Evolutionary conservation across 192 early-diverging fungal species (phyloP), one percentile per base, ranked within the genome.

Genomic region (Coemansia sp.): DNA sequence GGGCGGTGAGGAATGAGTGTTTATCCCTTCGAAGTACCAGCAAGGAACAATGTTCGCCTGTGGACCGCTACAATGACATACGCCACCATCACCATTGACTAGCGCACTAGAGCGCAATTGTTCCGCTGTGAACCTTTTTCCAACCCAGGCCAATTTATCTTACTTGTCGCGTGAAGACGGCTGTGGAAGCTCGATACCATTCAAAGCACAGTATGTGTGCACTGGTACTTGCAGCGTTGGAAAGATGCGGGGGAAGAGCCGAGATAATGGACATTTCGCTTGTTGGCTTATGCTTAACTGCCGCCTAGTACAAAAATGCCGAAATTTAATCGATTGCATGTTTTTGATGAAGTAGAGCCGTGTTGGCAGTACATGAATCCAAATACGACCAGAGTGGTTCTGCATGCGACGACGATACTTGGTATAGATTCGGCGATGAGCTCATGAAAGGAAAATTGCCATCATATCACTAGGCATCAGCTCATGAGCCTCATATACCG

Each of bases 251-350:
- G 54, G 54, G 54, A 57, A 34, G 54, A 57, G 54, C 54, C 54
- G 54, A 35, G 17, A 19, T 54, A 57, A 57, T 57, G 54, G 54
- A 33, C 6, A 37, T 6, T n/a, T 62, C 19, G 35, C 60, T 62
- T 62, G 35, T 62, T 24, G 24, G 60, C 60, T 21, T 40, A 50
- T 66, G 64, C 48, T 66, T 29, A 50, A 48, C 34, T 45, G 29
- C 34, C 10, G 21, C 27, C 19, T 19, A 33, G 46, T 29, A 41
- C 13, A 8, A 63, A 17, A 46, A 8, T 53, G 48, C 17, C 17
- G 63, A 10, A 33, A 57, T 57, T 35, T 17, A 57, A 35, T 57
- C 14, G 16, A 31, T 7, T 33, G 17, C 33, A 17, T 33, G n/a
- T 35, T 34, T 50, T 35, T 34, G 33, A 57, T 57, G 51, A 57